A percentile compares a stretch with the other conserved stretches of the same genome.
phyloP scores from a whole-genome alignment of 306 rosid genomes.

The Vigna hirtella region DNA sequence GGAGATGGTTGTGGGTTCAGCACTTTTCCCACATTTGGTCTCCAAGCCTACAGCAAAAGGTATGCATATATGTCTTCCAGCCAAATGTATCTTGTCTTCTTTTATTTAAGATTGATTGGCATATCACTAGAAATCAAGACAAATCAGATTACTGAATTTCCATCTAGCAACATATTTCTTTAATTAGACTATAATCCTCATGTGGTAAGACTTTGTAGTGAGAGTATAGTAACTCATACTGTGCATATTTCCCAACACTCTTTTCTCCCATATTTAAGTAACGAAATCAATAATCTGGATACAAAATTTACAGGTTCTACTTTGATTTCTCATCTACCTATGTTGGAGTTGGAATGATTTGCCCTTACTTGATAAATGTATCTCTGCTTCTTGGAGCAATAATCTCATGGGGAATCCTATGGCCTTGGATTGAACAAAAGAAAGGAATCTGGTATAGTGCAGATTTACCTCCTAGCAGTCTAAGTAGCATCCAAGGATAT shows the following conservation, averaged over 20 bases:
- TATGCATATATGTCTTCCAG: background rate
- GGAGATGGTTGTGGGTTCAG: slow-evolving; percentile 69
- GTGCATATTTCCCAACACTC: background rate
- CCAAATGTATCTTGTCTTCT: background rate
- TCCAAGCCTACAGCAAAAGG: slow-evolving; percentile 60
- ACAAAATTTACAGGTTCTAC: slow-evolving; percentile 58
- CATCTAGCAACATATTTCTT: background rate
- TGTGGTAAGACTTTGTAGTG: background rate
- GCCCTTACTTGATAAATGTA: slow-evolving; percentile 68
- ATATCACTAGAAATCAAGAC: background rate
- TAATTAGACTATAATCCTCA: background rate
- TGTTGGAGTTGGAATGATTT: slow-evolving; percentile 80
- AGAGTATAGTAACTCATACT: background rate
- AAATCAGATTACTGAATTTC: background rate
- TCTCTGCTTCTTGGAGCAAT: slow-evolving; percentile 74
- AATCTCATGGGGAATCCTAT: slow-evolving; percentile 74
- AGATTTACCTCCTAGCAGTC: slow-evolving; percentile 48
- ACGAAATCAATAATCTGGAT: background rate
- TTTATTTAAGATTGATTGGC: background rate
- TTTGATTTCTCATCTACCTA: slow-evolving; percentile 80
- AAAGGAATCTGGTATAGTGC: slow-evolving; percentile 76
- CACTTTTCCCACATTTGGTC: slow-evolving; percentile 79
- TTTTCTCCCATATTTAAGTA: background rate
- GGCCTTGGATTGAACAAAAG: slow-evolving; percentile 69
- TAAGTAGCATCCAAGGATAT: slow-evolving; percentile 81